These are phyloP conservation scores for Trichoderma arundinaceum DNA, from an alignment of 2,329 filamentous ascomycete genomes.

Conservation along the genomic window DNA sequence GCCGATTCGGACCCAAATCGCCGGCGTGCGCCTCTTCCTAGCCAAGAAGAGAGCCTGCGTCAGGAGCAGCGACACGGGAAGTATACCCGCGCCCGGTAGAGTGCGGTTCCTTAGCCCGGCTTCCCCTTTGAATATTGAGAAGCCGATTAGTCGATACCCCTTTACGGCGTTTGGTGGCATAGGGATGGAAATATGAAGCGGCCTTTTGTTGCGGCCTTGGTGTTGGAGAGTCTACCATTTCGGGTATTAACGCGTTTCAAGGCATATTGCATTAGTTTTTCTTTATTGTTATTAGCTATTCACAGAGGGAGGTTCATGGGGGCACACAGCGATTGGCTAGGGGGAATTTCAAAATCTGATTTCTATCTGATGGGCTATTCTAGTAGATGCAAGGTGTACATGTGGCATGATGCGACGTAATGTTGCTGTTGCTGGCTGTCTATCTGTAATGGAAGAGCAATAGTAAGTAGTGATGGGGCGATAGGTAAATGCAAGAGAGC, in stretches of 20 bases:
- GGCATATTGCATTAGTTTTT: background rate
- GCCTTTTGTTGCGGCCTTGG: background rate
- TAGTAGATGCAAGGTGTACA: conserved; percentile 16
- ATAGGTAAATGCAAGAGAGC: background rate
- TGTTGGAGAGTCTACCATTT: background rate
- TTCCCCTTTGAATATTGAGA: conserved; percentile 2
- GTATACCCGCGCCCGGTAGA: conserved; percentile 60
- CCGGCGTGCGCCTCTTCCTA: conserved; percentile 74
- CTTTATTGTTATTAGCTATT: background rate
- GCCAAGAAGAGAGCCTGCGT: conserved; percentile 80
- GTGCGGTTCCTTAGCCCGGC: background rate
- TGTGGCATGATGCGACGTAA: background rate
- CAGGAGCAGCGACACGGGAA: conserved; percentile 73
- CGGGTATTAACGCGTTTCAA: background rate
- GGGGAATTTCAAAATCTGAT: conserved; percentile 15
- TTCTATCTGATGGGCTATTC: conserved; percentile 25
- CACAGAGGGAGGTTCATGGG: conserved; percentile 3
- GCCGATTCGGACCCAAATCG: conserved; percentile 43
- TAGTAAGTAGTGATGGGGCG: background rate
- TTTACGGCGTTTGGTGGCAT: conserved; percentile 37
- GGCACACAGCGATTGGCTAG: background rate
- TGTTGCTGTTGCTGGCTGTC: background rate
- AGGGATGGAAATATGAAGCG: background rate
- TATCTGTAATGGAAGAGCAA: background rate
- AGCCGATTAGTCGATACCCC: conserved; percentile 32